Conservation (phyloP, 1,139 yeast genomes). For the Debaryomycetaceae sp. region DNA sequence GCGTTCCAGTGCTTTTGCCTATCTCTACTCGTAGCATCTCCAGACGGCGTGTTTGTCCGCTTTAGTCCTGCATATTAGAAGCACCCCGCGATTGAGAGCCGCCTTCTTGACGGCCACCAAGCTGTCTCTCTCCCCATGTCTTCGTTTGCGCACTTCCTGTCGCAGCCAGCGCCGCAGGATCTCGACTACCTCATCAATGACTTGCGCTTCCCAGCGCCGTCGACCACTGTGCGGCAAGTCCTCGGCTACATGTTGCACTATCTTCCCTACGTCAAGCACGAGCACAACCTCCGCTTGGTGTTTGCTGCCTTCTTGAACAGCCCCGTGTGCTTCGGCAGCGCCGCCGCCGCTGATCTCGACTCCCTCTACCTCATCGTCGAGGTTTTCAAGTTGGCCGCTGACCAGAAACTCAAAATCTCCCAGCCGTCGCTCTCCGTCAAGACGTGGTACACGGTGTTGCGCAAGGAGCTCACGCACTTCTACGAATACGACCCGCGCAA, state of each 20-base stretch:
- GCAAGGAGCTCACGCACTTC: conserved; percentile 34
- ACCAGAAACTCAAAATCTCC: conserved; percentile 52
- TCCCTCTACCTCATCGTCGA: conserved; percentile 40
- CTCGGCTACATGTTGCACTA: conserved; percentile 56
- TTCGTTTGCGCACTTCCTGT: conserved; percentile 1
- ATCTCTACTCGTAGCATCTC: too few relatives aligned
- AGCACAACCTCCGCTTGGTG: conserved; percentile 50
- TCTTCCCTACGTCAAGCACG: conserved; percentile 58
- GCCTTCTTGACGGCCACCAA: too few relatives aligned
- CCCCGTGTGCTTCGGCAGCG: conserved; percentile 37
- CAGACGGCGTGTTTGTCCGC: too few relatives aligned
- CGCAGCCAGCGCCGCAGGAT: conserved; percentile 31
- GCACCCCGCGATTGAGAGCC: not conserved
- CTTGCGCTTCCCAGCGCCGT: conserved; percentile 33
- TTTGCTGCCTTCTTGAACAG: conserved; percentile 47
- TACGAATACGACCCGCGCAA: conserved; percentile 27
- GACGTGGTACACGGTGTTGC: conserved; percentile 45
- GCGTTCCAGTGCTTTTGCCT: too few relatives aligned
- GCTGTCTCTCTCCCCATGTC: conserved; percentile 2
- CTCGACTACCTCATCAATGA: conserved; percentile 47
- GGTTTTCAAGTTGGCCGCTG: conserved; percentile 44
- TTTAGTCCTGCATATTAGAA: conserved; percentile 1
- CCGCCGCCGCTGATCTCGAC: conserved; percentile 25
- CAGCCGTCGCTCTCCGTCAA: conserved; percentile 57
- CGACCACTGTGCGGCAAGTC: conserved; percentile 29